Evolutionary conservation across 2,329 filamentous ascomycete species (phyloP), one percentile per base, ranked within the genome.

Genomic region (Monilinia laxa): DNA sequence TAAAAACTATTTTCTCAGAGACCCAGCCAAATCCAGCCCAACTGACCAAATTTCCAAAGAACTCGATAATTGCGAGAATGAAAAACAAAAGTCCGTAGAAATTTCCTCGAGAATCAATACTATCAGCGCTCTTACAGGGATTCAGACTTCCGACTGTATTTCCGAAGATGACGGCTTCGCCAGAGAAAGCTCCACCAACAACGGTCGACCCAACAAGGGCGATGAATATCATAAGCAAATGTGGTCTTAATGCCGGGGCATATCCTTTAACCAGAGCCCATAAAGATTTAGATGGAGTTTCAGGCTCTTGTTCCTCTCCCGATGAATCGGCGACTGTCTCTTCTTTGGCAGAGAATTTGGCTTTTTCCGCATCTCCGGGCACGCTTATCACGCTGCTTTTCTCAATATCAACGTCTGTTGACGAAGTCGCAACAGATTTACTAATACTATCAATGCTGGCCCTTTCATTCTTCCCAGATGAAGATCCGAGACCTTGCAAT

Each of bases 1-100:
- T 84, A 76, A 87, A 89, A 1, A 91, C 79, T 0, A 90, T 78
- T 68, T 87, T 87, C 73, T 91, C 88, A 0, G 88, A 84, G 0
- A 86, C 80, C 67, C 80, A 80, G 3, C 85, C 86, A 68, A 79
- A 85, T 20, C 78, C 76, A 2, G 79, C 81, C 80, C 80, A 83
- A 65, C 86, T 88, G 49, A 83, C 79, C 2, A 87, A 76, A 70
- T 90, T 90, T 71, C 85, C 85, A 54, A 87, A 82, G 75, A 89
- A 85, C 66, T 87, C 85, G 16, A 85, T 77, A 16, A 84, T 76
- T 3, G 82, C 81, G 10, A 87, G 78, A 7, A 83, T 75, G 69
- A 87, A 85, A 75, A 78, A 79, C 66, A 79, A 71, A 2, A 78
- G 70, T 10, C 76, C 83, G 35, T 76, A 79, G 62, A 79, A 74